These are phyloP conservation scores for Candida manassasensis DNA, from an alignment of 805 yeast species.

Conservation along the genomic window DNA sequence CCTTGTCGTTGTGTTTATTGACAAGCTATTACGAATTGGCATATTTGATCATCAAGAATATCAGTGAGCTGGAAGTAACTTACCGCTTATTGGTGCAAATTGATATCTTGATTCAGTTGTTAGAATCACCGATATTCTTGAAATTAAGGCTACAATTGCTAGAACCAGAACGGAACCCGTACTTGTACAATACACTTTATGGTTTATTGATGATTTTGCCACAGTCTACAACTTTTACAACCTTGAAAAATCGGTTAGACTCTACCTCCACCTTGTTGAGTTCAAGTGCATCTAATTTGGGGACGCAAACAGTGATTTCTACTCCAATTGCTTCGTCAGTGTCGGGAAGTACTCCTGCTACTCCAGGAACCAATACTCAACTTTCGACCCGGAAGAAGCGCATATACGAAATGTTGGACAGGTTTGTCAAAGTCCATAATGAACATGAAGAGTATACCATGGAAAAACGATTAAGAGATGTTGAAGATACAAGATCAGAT, in stretches of 20 bases:
- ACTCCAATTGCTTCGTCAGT: slow-evolving; percentile 14
- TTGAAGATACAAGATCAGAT: slow-evolving; percentile 8
- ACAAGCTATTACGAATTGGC: slow-evolving; percentile 89
- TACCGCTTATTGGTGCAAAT: slow-evolving; percentile 78
- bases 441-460: slow-evolving; percentile 18
- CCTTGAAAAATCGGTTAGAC: slow-evolving; percentile 66
- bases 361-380: slow-evolving; percentile 20
- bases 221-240: slow-evolving; percentile 85
- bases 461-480: slow-evolving; percentile 4
- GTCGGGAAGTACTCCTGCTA: slow-evolving; percentile 10
- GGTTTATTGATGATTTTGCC: slow-evolving; percentile 93
- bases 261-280: slow-evolving; percentile 11
- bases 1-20: slow-evolving; percentile 75
- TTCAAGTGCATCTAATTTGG: slow-evolving; percentile 19
- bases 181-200: slow-evolving; percentile 78
- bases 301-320: slow-evolving; percentile 9
- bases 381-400: slow-evolving; percentile 35
- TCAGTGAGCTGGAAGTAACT: slow-evolving; percentile 78
- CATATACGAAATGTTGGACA: slow-evolving; percentile 39
- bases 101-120: slow-evolving; percentile 81
- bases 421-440: slow-evolving; percentile 32
- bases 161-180: slow-evolving; percentile 80
- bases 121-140: slow-evolving; percentile 91
- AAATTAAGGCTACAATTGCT: slow-evolving; percentile 81
- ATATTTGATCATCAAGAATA: slow-evolving; percentile 70